Conservation (phyloP, 305 asterid genomes). For the Plantago coronopus region DNA sequence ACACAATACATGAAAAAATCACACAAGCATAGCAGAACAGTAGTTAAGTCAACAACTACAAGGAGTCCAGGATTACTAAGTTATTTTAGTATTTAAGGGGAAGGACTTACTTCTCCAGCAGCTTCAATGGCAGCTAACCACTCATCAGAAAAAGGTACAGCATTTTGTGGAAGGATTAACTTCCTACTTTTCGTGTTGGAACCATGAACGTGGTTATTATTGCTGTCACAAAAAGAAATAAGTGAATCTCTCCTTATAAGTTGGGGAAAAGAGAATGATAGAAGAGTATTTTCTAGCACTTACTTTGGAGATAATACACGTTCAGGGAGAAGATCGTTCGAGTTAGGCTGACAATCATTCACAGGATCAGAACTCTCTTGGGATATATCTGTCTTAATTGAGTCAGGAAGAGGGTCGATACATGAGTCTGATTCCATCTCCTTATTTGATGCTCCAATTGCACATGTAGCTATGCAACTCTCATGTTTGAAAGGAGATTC, state of each 20-base stretch:
- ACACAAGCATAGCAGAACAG: neutral
- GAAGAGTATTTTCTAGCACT: slow-evolving; percentile 22
- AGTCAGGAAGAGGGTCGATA: slow-evolving; percentile 32
- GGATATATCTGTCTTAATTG: slow-evolving; percentile 22
- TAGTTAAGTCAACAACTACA: slow-evolving; percentile 9
- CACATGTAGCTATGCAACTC: slow-evolving; percentile 27
- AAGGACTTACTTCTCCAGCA: slow-evolving; percentile 85
- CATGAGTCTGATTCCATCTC: slow-evolving; percentile 25
- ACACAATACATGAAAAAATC: slow-evolving; percentile 8
- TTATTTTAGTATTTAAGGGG: neutral
- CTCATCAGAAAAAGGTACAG: slow-evolving; percentile 92
- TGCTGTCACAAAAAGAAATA: slow-evolving; percentile 25
- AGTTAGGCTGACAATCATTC: slow-evolving; percentile 25
- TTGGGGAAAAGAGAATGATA: slow-evolving; percentile 7
- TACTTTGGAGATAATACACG: slow-evolving; percentile 36
- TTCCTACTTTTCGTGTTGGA: slow-evolving; percentile 25
- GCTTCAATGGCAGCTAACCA: slow-evolving; percentile 98
- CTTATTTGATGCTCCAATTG: slow-evolving; percentile 26
- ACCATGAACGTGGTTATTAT: slow-evolving; percentile 35
- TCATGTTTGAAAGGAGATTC: slow-evolving; percentile 30
- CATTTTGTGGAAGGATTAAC: slow-evolving; percentile 51
- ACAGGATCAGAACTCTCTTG: slow-evolving; percentile 28
- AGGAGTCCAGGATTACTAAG: neutral
- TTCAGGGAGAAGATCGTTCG: slow-evolving; percentile 31
- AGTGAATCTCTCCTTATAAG: no score